These are phyloP conservation scores for Aspergillus sp. DNA, from an alignment of 2,329 filamentous ascomycete species.

Conservation along the genomic window DNA sequence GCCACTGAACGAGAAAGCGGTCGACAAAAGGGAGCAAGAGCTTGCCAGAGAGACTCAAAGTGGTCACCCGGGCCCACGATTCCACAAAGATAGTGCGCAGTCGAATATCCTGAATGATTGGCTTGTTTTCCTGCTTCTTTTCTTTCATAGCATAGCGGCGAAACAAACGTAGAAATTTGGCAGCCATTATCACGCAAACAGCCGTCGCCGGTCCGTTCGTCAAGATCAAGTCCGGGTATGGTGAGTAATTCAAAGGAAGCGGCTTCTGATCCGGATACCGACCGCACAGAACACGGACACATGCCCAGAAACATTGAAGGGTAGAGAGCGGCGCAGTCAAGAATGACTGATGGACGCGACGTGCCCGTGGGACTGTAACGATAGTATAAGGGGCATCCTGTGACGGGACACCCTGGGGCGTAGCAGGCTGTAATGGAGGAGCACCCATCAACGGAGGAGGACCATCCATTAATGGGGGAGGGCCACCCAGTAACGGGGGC, in stretches of 20 bases:
- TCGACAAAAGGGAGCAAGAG: slow-evolving; percentile 68
- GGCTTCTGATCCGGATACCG: slow-evolving; percentile 27
- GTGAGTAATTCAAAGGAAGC: slow-evolving; percentile 16
- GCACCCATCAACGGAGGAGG: no score
- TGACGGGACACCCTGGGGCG: no score
- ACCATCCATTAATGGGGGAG: no score
- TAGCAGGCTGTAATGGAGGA: no score
- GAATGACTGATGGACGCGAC: slow-evolving; percentile 74
- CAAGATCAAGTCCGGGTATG: slow-evolving; percentile 67
- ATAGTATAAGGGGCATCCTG: slow-evolving; percentile 49
- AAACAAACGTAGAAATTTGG: slow-evolving; percentile 50
- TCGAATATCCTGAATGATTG: slow-evolving; percentile 39
- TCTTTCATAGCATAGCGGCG: slow-evolving; percentile 16
- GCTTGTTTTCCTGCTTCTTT: background rate
- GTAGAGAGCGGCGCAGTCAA: slow-evolving; percentile 65
- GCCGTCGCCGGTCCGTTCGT: slow-evolving; percentile 87
- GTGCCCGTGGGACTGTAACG: slow-evolving; percentile 65
- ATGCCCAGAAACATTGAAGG: slow-evolving; percentile 57
- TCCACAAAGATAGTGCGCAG: slow-evolving; percentile 81
- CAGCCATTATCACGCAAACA: slow-evolving; percentile 63
- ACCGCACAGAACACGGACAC: slow-evolving; percentile 50
- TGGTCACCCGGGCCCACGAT: slow-evolving; percentile 80
- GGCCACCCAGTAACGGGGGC: no score
- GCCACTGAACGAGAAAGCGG: slow-evolving; percentile 77
- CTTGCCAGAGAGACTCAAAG: slow-evolving; percentile 76